A percentile compares a stretch with the other conserved stretches of the same genome.
Conservation (phyloP, 345 rosid species). For the Aquilaria malaccensis region DNA sequence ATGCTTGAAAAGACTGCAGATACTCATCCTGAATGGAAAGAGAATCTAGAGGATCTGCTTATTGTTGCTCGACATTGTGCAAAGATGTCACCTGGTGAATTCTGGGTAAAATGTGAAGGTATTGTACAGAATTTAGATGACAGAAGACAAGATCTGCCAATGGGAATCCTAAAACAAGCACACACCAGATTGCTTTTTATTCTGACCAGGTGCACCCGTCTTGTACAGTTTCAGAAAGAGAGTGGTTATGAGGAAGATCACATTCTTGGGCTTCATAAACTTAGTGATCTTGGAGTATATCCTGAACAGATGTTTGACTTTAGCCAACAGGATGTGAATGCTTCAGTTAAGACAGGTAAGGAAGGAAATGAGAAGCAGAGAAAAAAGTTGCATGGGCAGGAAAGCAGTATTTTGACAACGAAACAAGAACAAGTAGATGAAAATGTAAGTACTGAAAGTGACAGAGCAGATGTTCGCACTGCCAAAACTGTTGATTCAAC, state of each 20-base stretch:
- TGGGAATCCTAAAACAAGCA: constrained; percentile 88
- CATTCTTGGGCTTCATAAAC: constrained; percentile 74
- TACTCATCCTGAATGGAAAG: constrained; percentile 64
- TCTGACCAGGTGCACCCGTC: constrained; percentile 91
- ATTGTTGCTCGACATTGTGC: constrained; percentile 69
- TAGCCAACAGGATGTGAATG: constrained; percentile 43
- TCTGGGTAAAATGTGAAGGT: constrained; percentile 82
- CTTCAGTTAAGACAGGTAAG: constrained; percentile 34
- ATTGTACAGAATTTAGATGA: constrained; percentile 89
- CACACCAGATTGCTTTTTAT: constrained; percentile 87
- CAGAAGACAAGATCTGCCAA: constrained; percentile 82
- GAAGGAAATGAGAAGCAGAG: constrained; percentile 35
- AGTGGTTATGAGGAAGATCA: constrained; percentile 72
- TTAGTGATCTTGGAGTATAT: constrained; percentile 93
- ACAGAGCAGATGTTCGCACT: constrained; percentile 43
- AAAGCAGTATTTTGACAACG: constrained; percentile 18
- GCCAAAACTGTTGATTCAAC: constrained; percentile 75
- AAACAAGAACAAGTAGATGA: constrained; percentile 37
- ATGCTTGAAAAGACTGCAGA: constrained; percentile 63
- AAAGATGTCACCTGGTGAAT: constrained; percentile 75
- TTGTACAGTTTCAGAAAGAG: constrained; percentile 96
- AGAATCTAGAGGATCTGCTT: constrained; percentile 77
- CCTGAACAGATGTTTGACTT: constrained; percentile 61
- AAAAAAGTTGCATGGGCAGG: constrained; percentile 30
- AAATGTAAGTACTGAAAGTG: constrained; percentile 25